A percentile compares a stretch with the other conserved stretches of the same genome.
These are phyloP conservation scores for Brassica incana DNA, from an alignment of 345 rosid species.

Conservation along the genomic window DNA sequence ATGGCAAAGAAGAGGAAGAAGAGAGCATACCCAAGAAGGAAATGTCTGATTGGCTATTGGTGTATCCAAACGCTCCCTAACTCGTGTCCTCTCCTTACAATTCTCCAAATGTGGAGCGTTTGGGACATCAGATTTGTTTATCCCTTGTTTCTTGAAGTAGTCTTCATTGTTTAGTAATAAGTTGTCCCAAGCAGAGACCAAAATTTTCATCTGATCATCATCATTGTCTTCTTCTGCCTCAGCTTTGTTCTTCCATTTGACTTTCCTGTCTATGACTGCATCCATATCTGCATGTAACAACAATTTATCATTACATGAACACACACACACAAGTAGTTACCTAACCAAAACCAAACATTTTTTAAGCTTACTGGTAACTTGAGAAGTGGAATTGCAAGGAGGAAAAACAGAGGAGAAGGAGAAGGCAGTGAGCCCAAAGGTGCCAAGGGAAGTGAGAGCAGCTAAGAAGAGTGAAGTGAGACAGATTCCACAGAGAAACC, in stretches of 20 bases:
- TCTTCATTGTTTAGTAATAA: slow-evolving; percentile 40
- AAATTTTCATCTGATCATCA: slow-evolving; percentile 45
- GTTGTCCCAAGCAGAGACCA: slow-evolving; percentile 73
- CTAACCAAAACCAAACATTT: background rate
- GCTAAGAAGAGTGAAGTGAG: slow-evolving; percentile 82
- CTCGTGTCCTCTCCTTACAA: slow-evolving; percentile 47
- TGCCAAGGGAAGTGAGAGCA: slow-evolving; percentile 75
- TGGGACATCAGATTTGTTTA: slow-evolving; percentile 50
- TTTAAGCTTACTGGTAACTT: slow-evolving; percentile 50
- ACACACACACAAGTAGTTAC: background rate
- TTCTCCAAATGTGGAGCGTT: slow-evolving; percentile 80
- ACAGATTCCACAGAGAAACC: slow-evolving; percentile 85
- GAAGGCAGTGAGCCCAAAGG: slow-evolving; percentile 51
- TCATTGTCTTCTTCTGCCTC: slow-evolving; percentile 34
- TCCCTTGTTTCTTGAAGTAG: slow-evolving; percentile 41
- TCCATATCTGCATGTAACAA: slow-evolving; percentile 15
- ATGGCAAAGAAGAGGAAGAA: background rate
- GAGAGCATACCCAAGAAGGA: slow-evolving; percentile 88
- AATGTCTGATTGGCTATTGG: slow-evolving; percentile 41
- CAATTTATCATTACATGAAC: background rate
- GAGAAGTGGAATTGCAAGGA: slow-evolving; percentile 61
- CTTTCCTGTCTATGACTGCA: slow-evolving; percentile 20
- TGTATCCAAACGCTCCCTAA: slow-evolving; percentile 49
- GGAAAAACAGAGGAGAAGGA: slow-evolving; percentile 54
- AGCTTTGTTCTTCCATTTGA: background rate